Percentiles rank a stretch among this genome's conserved stretches.
Conservation (phyloP, 108 stramenopile species). For the Fragilaria crotonensis region DNA sequence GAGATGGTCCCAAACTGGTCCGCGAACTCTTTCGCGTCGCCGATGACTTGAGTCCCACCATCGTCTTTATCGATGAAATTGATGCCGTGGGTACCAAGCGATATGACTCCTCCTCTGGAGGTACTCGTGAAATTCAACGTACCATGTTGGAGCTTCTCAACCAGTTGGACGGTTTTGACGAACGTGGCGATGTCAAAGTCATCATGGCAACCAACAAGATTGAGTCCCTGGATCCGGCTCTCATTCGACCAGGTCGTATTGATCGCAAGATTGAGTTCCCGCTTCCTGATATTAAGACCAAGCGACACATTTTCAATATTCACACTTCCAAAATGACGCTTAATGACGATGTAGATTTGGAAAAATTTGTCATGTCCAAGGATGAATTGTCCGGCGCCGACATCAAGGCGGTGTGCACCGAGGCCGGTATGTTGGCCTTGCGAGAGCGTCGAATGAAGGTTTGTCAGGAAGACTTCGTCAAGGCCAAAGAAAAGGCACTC, state of each 20-base stretch:
- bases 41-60: slow-evolving; percentile 91
- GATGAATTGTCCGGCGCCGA: slow-evolving; percentile 99
- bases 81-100: slow-evolving; percentile 98
- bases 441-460: slow-evolving; percentile 99
- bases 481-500: slow-evolving; percentile 99
- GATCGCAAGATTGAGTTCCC: slow-evolving; percentile 99
- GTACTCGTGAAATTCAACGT: slow-evolving; percentile 97
- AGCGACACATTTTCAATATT: slow-evolving; percentile 97
- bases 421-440: slow-evolving; percentile 97
- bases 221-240: slow-evolving; percentile 96
- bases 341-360: slow-evolving; percentile 95
- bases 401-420: slow-evolving; percentile 98
- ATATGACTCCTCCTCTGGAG: slow-evolving; percentile 92
- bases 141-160: slow-evolving; percentile 99
- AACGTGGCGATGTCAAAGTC: slow-evolving; percentile 98
- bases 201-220: slow-evolving; percentile 99
- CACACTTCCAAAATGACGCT: slow-evolving; percentile 94
- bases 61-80: slow-evolving; percentile 99
- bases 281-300: slow-evolving; percentile 95
- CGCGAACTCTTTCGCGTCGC: slow-evolving; percentile 98
- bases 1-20: slow-evolving; percentile 98
- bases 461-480: slow-evolving; percentile 93
- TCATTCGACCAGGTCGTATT: slow-evolving; percentile 98
- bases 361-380: slow-evolving; percentile 96
- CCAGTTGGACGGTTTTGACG: slow-evolving; percentile 99